phyloP scores from a whole-genome alignment of 305 asterid genomes.

The Fraxinus angustifolia region DNA sequence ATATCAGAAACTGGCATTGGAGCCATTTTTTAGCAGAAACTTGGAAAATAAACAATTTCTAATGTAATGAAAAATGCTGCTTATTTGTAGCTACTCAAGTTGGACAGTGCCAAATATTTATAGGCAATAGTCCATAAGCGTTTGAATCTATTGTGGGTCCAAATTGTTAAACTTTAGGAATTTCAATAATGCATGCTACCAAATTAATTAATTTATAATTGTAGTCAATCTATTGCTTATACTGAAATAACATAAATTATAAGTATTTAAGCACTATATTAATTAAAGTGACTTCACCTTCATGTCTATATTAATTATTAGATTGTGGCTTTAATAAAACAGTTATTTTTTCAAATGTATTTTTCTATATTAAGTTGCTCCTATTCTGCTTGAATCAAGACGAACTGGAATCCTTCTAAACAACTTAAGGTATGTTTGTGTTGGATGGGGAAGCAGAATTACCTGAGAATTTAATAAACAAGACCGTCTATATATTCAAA shows the following conservation, averaged over 20 bases:
- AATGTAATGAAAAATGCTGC: conserved; percentile 8
- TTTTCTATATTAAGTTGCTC: not conserved
- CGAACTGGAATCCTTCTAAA: not conserved
- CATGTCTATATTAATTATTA: not conserved
- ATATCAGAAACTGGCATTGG: conserved; percentile 47
- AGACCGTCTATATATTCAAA: too few relatives aligned
- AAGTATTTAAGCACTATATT: not conserved
- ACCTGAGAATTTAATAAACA: too few relatives aligned
- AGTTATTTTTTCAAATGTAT: not conserved
- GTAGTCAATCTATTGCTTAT: conserved; percentile 14
- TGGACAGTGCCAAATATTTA: conserved; percentile 35
- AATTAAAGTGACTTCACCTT: not conserved
- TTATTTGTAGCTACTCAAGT: conserved; percentile 12
- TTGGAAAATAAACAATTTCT: not conserved
- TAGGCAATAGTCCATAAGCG: conserved; percentile 31
- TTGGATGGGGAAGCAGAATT: not conserved
- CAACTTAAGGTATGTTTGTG: not conserved
- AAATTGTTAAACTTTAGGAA: conserved; percentile 17
- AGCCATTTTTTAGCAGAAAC: conserved; percentile 42
- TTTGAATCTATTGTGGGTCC: conserved; percentile 32
- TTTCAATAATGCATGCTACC: conserved; percentile 34
- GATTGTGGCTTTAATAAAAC: not conserved
- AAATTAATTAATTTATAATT: not conserved
- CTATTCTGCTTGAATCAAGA: not conserved
- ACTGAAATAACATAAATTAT: not conserved